These are phyloP conservation scores for Monascus purpureus DNA, from an alignment of 495 filamentous ascomycete species.

Conservation along the genomic window DNA sequence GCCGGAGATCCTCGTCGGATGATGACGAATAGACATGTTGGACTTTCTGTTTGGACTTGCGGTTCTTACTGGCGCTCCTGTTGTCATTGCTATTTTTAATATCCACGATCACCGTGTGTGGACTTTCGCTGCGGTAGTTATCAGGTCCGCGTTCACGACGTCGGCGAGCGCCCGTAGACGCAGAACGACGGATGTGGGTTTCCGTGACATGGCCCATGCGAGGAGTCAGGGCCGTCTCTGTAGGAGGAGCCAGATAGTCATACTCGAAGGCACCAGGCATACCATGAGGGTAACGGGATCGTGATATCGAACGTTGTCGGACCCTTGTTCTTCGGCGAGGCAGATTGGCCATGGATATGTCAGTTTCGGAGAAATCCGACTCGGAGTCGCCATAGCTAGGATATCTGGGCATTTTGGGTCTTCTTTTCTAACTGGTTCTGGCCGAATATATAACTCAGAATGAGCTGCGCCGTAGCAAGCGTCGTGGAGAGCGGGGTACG, in stretches of 20 bases:
- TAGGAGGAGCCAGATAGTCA: background rate
- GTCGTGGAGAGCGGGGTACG: background rate
- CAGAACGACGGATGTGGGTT: conserved; percentile 20
- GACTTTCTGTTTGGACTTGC: conserved; percentile 5
- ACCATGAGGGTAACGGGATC: conserved; percentile 16
- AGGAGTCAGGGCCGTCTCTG: background rate
- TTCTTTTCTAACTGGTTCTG: no score
- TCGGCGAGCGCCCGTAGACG: conserved; percentile 27
- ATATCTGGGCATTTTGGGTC: conserved; percentile 11
- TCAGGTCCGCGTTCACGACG: no score
- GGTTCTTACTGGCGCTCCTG: conserved; percentile 7
- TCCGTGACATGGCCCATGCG: conserved; percentile 9
- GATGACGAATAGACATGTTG: conserved; percentile 8
- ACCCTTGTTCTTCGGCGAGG: conserved; percentile 10
- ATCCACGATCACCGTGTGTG: conserved; percentile 16
- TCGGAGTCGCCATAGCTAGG: conserved; percentile 16
- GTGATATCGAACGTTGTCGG: conserved; percentile 25
- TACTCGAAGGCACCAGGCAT: conserved; percentile 6
- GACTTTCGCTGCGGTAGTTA: conserved; percentile 6
- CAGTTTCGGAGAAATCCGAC: conserved; percentile 27
- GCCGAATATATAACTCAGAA: no score
- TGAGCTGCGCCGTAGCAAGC: no score
- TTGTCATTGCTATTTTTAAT: conserved; percentile 14
- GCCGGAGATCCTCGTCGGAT: conserved; percentile 17
- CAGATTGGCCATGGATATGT: conserved; percentile 18